A percentile compares a stretch with the other conserved stretches of the same genome.
Conservation (phyloP, 1,139 yeast species). For the Keqinozyma sinolaborantium region DNA sequence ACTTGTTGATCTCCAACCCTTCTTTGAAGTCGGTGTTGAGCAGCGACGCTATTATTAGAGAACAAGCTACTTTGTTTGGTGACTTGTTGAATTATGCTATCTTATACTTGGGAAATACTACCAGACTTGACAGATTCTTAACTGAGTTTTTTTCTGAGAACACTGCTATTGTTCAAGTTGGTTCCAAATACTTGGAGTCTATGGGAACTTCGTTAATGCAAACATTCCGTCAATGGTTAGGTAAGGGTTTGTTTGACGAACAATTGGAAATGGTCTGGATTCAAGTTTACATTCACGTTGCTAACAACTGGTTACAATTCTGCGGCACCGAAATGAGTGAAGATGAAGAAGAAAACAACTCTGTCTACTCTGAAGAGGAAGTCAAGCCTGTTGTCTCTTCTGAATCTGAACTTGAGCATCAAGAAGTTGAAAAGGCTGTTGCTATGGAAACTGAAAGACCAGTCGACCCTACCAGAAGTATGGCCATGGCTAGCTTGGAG, state of each 20-base stretch:
- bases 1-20: constrained; percentile 31
- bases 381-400: constrained; percentile 10
- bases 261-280: constrained; percentile 40
- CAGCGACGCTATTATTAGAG: constrained; percentile 20
- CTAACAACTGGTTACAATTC: constrained; percentile 31
- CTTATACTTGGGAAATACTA: constrained; percentile 26
- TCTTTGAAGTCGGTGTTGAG: constrained; percentile 22
- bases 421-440: constrained; percentile 6
- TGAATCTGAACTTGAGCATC: constrained; percentile 10
- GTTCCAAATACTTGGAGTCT: constrained; percentile 36
- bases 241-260: constrained; percentile 25
- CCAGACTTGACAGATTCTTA: constrained; percentile 32
- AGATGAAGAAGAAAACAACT: constrained; percentile 12
- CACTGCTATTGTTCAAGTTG: constrained; percentile 20
- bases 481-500: constrained; percentile 8
- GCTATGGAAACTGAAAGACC: constrained; percentile 10
- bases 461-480: constrained; percentile 10
- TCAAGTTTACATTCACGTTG: constrained; percentile 37
- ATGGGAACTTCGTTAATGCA: constrained; percentile 40
- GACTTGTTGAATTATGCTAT: constrained; percentile 35
- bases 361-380: constrained; percentile 13
- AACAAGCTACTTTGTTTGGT: constrained; percentile 32
- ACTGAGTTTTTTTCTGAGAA: constrained; percentile 32
- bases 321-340: constrained; percentile 10
- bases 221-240: constrained; percentile 38